These are phyloP conservation scores for Penicillium sp. DNA, from an alignment of 2,329 filamentous ascomycete genomes.

Conservation along the genomic window DNA sequence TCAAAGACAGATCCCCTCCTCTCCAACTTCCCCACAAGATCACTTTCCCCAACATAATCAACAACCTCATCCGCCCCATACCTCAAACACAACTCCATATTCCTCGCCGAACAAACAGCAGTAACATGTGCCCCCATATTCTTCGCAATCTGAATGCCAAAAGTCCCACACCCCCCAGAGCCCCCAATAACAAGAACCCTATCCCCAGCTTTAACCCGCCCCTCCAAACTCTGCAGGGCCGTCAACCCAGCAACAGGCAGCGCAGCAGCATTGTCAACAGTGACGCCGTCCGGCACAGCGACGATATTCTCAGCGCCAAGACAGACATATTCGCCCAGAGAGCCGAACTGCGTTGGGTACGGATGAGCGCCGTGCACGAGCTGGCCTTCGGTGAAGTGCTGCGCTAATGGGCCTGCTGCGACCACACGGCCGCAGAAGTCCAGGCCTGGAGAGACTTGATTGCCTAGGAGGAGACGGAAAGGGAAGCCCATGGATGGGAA, in stretches of 20 bases:
- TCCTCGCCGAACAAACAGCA: constrained; percentile 55
- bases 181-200: constrained; percentile 64
- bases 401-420: constrained; percentile 30
- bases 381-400: constrained; percentile 39
- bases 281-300: constrained; percentile 45
- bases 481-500: constrained; percentile 51
- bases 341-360: constrained; percentile 38
- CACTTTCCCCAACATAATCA: constrained; percentile 51
- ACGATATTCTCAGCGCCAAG: constrained; percentile 34
- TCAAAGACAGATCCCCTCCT: constrained; percentile 50
- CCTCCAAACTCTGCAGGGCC: constrained; percentile 49
- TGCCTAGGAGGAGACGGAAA: constrained; percentile 38
- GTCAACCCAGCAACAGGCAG: constrained; percentile 48
- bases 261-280: constrained; percentile 42
- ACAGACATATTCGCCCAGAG: constrained; percentile 46
- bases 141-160: constrained; percentile 62
- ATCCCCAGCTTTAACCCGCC: constrained; percentile 49
- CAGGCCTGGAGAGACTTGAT: constrained; percentile 49
- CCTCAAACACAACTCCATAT: constrained; percentile 54
- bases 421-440: constrained; percentile 51
- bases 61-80: constrained; percentile 63
- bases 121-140: constrained; percentile 57
- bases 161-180: constrained; percentile 59
- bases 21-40: constrained; percentile 49
- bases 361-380: constrained; percentile 46